Base-by-base conservation (phyloP, 2,329 filamentous ascomycete genomes). In the Stachybotrys chlorohalonatus region DNA sequence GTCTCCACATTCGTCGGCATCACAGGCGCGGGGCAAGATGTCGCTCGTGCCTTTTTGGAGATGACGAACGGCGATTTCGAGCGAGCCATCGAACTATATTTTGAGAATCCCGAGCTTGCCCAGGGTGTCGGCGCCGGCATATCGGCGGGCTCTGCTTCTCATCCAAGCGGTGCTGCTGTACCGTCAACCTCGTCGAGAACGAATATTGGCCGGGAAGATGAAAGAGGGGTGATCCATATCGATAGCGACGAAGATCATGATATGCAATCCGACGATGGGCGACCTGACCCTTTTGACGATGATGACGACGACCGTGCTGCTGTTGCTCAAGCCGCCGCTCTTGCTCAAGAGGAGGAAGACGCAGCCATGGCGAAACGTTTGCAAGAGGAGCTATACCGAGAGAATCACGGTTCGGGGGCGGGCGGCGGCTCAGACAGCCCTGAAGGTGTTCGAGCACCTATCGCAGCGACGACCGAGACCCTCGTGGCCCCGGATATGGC, bases 321-420 rank as follows among this genome's bases (percentile, higher is more conserved):
- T 5, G 70, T 67, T 5, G 70, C 70, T 31, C 68, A 70, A 24
- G 73, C 70, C 1, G 71, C 66, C 5, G 66, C 66, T 1, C 71
- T 78, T 46, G 82, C 80, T 15, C 76, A 84, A 53, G 83, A 88
- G 60, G 92, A 96, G 59, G 91, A 96, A 64, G 94, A 99, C 65
- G 92, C 90, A 53, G 92, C 89, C 48, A 93, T 97, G 85, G 94
- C 94, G 7, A 84, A 92, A 68, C 83, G 89, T 55, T 71, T 99
- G 56, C 94, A 99, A 69, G 89, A 99, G 65, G 91, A 99, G 70
- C 81, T 96, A 66, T 97, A 96, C 63, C 80, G 81, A 53, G 80
- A 73, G 59, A 56, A 67, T 65, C 56, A 63, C 42, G 71, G 64
- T 7, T 65, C 67, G 46, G 74, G 73, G 13, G 73, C 72, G 46